Percentiles rank a stretch among this genome's conserved stretches.
phyloP scores from a whole-genome alignment of 1,139 yeast species.

The Pichia sp. region DNA sequence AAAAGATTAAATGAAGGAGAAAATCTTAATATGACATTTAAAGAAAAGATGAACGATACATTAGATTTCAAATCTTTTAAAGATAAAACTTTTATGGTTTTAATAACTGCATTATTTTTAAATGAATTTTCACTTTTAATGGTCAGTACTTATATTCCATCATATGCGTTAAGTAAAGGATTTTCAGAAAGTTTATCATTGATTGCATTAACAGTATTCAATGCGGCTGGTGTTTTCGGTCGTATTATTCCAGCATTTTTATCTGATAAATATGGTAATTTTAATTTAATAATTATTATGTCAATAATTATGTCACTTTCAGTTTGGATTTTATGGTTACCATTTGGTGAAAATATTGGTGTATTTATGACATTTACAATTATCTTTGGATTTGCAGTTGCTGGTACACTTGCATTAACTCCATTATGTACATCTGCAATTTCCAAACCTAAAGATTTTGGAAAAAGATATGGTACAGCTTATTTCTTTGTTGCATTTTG shows the following conservation, averaged over 20 bases:
- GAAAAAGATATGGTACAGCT: constrained; percentile 43
- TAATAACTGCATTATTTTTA: constrained; percentile 26
- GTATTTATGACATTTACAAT: constrained; percentile 43
- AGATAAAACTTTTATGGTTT: constrained; percentile 22
- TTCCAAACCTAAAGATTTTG: constrained; percentile 44
- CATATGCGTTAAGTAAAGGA: constrained; percentile 50
- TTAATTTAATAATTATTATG: constrained; percentile 44
- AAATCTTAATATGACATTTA: constrained; percentile 8
- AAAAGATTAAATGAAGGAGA: constrained; percentile 7
- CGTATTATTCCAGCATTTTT: constrained; percentile 49
- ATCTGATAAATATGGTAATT: constrained; percentile 53
- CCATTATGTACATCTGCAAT: constrained; percentile 49
- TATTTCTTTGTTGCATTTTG: constrained; percentile 41
- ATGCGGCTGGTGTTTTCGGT: constrained; percentile 56
- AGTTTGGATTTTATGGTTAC: constrained; percentile 44
- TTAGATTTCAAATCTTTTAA: constrained; percentile 25
- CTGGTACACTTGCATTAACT: constrained; percentile 41
- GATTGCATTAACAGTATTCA: constrained; percentile 47
- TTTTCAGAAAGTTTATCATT: constrained; percentile 46
- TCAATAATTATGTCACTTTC: constrained; percentile 38
- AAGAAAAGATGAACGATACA: constrained; percentile 18
- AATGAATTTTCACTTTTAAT: constrained; percentile 50
- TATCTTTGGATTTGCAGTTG: constrained; percentile 47
- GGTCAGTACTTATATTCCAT: constrained; percentile 47
- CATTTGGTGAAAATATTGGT: constrained; percentile 38